phyloP scores from a whole-genome alignment of 1,284 basidiomycete species.

The Athelia sp. region DNA sequence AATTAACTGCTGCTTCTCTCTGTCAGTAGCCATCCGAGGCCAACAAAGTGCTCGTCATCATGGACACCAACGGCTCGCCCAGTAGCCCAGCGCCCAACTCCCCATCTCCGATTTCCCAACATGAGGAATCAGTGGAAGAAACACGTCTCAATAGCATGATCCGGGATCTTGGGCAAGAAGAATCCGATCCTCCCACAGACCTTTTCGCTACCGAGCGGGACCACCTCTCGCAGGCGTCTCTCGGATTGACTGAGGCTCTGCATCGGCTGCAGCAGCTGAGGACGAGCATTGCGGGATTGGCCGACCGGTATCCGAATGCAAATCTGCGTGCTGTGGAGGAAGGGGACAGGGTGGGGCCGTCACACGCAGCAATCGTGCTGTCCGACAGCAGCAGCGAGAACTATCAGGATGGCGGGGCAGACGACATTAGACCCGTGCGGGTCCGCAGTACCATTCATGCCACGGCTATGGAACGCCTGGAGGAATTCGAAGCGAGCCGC shows the following conservation, averaged over 20 bases:
- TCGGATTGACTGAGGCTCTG: slow-evolving; percentile 26
- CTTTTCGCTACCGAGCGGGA: not conserved
- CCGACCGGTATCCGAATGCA: not conserved
- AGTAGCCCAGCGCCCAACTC: no score
- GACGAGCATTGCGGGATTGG: not conserved
- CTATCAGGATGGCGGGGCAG: slow-evolving; percentile 10
- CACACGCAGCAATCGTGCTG: slow-evolving; percentile 27
- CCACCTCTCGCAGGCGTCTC: not conserved
- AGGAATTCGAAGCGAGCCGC: slow-evolving; percentile 17
- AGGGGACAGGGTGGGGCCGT: slow-evolving; percentile 20
- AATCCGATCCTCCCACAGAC: no score
- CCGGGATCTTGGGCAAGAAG: no score
- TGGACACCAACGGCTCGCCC: no score
- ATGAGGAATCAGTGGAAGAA: no score
- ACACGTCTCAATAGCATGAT: no score
- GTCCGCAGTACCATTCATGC: slow-evolving; percentile 23
- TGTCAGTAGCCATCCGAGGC: no score
- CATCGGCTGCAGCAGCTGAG: slow-evolving; percentile 4
- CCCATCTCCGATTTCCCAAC: no score
- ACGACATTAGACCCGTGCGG: not conserved
- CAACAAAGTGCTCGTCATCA: no score
- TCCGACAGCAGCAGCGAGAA: slow-evolving; percentile 18
- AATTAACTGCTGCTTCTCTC: no score
- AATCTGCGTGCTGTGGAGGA: slow-evolving; percentile 4
- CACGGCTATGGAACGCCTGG: slow-evolving; percentile 24